Conservation (phyloP, 768 basidiomycete genomes). For the Aureoboletus auriporus region DNA sequence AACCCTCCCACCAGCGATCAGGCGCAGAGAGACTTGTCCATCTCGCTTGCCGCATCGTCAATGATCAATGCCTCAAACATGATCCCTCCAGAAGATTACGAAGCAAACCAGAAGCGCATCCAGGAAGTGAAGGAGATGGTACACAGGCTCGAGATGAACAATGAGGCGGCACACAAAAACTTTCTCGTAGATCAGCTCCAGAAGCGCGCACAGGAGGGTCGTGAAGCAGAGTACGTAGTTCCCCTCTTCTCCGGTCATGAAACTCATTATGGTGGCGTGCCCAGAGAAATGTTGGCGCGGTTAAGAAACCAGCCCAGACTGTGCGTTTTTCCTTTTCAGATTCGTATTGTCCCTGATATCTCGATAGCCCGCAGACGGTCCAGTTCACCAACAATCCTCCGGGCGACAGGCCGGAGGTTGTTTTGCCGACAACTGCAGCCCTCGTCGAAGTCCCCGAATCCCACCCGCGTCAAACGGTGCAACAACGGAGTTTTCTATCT, state of each 20-base stretch:
- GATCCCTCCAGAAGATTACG: constrained; percentile 19
- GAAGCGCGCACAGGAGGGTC: constrained; percentile 38
- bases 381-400: constrained; percentile 11
- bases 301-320: constrained; percentile 9
- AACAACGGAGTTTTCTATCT: constrained; percentile 2
- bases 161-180: constrained; percentile 39
- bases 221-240: constrained; percentile 40
- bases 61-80: constrained; percentile 22
- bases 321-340: constrained; percentile 11
- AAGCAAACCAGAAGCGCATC: constrained; percentile 22
- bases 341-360: neutral
- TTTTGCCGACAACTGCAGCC: constrained; percentile 32
- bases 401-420: constrained; percentile 13
- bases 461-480: constrained; percentile 5
- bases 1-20: constrained; percentile 5
- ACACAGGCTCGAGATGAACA: constrained; percentile 31
- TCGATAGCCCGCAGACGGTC: constrained; percentile 12
- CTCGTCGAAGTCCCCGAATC: constrained; percentile 30
- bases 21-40: constrained; percentile 5
- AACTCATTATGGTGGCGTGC: neutral
- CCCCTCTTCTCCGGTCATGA: neutral
- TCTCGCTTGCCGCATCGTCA: constrained; percentile 21
- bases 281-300: constrained; percentile 20
- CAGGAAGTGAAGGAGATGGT: constrained; percentile 29
- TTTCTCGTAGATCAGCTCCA: constrained; percentile 32